phyloP scores from a whole-genome alignment of 345 rosid genomes.

The Bretschneidera sinensis region DNA sequence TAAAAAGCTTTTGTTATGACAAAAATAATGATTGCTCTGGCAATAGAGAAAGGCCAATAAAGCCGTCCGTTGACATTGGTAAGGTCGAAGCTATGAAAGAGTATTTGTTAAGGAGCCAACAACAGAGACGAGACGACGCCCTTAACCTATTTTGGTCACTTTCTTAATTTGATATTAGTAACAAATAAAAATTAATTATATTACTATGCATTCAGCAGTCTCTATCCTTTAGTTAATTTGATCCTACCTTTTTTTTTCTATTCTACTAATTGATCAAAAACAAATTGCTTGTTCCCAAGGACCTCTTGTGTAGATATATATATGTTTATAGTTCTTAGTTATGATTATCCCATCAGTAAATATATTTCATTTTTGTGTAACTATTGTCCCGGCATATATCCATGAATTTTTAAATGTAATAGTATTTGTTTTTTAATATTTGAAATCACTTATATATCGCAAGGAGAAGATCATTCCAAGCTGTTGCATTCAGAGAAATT shows the following conservation, averaged over 20 bases:
- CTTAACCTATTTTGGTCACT: constrained; percentile 7
- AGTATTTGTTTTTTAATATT: too few species aligned
- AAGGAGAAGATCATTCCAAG: too few species aligned
- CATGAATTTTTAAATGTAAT: too few species aligned
- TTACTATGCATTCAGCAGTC: neutral
- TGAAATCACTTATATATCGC: too few species aligned
- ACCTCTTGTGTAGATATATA: too few species aligned
- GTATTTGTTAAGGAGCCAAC: constrained; percentile 11
- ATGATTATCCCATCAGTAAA: too few species aligned
- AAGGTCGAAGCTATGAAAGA: constrained; percentile 3
- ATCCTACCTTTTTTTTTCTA: neutral
- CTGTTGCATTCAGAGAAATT: too few species aligned
- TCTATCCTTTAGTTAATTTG: neutral
- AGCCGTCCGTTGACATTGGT: constrained; percentile 21
- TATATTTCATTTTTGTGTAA: too few species aligned
- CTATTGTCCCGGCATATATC: too few species aligned
- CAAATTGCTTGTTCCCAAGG: neutral
- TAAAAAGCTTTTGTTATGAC: too few species aligned
- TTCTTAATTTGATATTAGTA: neutral
- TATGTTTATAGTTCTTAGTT: too few species aligned
- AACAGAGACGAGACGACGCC: constrained; percentile 30
- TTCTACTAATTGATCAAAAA: neutral
- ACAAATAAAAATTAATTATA: constrained; percentile 1
- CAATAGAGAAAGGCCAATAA: constrained; percentile 1
- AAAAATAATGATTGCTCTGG: too few species aligned